phyloP scores from a whole-genome alignment of 768 basidiomycete species.

The Royoungia palumana region DNA sequence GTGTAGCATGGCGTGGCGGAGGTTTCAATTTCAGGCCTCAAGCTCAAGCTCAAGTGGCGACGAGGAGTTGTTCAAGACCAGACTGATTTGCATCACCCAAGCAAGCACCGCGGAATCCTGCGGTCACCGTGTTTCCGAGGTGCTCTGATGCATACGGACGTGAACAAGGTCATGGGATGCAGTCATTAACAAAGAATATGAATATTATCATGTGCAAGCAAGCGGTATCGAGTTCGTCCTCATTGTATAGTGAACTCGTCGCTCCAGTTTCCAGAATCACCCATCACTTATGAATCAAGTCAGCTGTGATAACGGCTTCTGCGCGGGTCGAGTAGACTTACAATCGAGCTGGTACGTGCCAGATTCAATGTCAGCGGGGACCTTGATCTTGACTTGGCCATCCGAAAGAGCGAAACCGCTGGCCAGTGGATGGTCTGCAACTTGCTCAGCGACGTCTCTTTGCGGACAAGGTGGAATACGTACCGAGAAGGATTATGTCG shows the following conservation, averaged over 20 bases:
- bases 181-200: no score
- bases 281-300: slow-evolving; percentile 27
- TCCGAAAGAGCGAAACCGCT: slow-evolving; percentile 27
- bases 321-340: slow-evolving; percentile 17
- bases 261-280: slow-evolving; percentile 33
- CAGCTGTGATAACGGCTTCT: not conserved
- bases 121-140: no score
- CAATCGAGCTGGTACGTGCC: slow-evolving; percentile 27
- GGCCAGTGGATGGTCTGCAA: slow-evolving; percentile 24
- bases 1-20: no score
- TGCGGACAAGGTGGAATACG: slow-evolving; percentile 11
- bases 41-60: no score
- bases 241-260: slow-evolving; percentile 23
- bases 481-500: slow-evolving; percentile 20
- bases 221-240: no score
- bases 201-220: no score
- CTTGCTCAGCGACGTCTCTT: slow-evolving; percentile 2
- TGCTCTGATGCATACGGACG: no score
- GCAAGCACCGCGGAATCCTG: no score
- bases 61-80: no score
- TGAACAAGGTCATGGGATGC: no score
- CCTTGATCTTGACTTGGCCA: slow-evolving; percentile 24
- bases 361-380: slow-evolving; percentile 25
- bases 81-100: no score
- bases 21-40: no score